Conservation (phyloP, 805 yeast genomes). For the Maudiozyma bulderi region DNA sequence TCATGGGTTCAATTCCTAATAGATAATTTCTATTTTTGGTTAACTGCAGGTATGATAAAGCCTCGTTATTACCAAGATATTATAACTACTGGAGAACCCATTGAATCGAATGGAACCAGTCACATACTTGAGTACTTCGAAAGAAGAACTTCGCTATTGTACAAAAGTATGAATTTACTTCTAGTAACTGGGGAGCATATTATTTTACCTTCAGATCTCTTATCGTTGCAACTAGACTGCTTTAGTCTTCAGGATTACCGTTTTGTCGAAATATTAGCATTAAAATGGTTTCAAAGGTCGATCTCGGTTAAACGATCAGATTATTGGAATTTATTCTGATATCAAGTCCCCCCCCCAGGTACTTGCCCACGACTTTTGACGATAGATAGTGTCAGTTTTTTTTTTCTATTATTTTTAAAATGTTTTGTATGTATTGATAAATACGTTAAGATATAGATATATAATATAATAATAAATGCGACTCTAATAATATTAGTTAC, state of each 20-base stretch:
- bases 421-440: too few species aligned
- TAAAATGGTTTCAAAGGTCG: conserved; percentile 16
- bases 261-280: conserved; percentile 16
- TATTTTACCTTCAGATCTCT: conserved; percentile 15
- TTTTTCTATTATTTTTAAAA: too few species aligned
- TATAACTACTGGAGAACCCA: background rate
- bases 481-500: too few species aligned
- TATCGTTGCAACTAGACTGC: conserved; percentile 23
- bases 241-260: conserved; percentile 25
- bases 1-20: conserved; percentile 27
- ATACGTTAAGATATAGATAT: too few species aligned
- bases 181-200: conserved; percentile 9
- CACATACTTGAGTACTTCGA: conserved; percentile 15
- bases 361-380: too few species aligned
- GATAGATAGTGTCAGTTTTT: too few species aligned
- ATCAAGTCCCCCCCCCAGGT: background rate
- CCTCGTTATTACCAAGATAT: conserved; percentile 17
- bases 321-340: background rate
- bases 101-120: conserved; percentile 1
- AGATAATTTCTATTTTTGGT: conserved; percentile 23
- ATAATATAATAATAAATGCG: too few species aligned
- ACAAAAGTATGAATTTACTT: conserved; percentile 9
- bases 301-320: conserved; percentile 3
- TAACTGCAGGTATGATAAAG: conserved; percentile 22
- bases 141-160: conserved; percentile 10